Evolutionary conservation across 306 rosid genomes (phyloP).

Genomic region (Argentina anserina): DNA sequence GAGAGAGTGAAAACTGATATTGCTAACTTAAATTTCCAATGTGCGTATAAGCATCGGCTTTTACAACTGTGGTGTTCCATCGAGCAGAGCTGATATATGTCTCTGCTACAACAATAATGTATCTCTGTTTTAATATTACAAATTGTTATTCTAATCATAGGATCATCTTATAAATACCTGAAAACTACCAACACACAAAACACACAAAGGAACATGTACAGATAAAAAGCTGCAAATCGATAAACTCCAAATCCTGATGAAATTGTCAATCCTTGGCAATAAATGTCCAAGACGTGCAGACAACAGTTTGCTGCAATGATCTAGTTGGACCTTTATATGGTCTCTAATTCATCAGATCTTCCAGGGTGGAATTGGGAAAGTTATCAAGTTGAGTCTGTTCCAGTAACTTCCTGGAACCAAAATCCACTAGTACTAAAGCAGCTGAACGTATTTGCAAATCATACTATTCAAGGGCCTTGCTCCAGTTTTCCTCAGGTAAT

Average conservation of each 20-base stretch:
- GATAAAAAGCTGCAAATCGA: conserved; percentile 58
- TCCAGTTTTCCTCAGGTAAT: conserved; percentile 91
- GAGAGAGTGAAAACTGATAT: no score
- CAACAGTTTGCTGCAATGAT: conserved; percentile 87
- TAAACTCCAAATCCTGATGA: conserved; percentile 79
- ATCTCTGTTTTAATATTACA: no score
- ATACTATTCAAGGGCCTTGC: conserved; percentile 93
- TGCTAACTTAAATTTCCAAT: no score
- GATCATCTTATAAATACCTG: no score
- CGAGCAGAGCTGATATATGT: no score
- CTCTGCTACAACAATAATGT: no score
- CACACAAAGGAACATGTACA: background rate
- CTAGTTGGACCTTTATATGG: conserved; percentile 80
- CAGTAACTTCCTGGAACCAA: conserved; percentile 34
- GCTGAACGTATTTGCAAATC: conserved; percentile 81
- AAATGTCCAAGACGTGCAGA: conserved; percentile 74
- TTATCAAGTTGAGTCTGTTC: conserved; percentile 37
- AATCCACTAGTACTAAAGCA: conserved; percentile 36
- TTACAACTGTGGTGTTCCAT: no score
- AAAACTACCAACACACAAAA: no score
- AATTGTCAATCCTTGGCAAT: conserved; percentile 84
- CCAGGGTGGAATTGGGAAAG: conserved; percentile 32
- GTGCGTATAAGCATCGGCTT: no score
- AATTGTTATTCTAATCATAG: no score
- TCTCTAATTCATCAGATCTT: conserved; percentile 47